phyloP scores from a whole-genome alignment of 2,329 filamentous ascomycete genomes.

The Aspergillus oerlinghausenensis region DNA sequence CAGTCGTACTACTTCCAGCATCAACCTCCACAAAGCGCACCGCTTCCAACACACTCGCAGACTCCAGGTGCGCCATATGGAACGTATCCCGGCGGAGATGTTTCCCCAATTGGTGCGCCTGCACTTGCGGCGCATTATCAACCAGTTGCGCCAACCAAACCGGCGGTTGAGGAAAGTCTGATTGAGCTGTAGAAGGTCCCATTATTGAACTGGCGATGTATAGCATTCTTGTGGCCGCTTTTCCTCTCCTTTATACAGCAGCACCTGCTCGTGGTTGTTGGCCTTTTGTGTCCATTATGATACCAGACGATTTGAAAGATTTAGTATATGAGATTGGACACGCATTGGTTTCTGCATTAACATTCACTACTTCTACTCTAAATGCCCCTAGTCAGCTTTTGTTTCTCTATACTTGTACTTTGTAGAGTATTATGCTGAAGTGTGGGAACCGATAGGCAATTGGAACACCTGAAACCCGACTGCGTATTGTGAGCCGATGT shows the following conservation, averaged over 20 bases:
- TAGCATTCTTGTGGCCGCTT: conserved; percentile 8
- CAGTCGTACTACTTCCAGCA: conserved; percentile 20
- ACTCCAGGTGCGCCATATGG: conserved; percentile 9
- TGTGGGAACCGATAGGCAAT: not conserved
- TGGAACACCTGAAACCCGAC: not conserved
- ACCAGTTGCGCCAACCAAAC: conserved; percentile 18
- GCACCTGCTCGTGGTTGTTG: conserved; percentile 1
- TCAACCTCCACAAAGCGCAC: conserved; percentile 10
- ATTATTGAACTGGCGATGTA: conserved; percentile 1
- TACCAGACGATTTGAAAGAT: conserved; percentile 23
- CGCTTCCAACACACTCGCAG: conserved; percentile 11
- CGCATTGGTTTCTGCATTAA: not conserved
- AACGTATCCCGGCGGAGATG: conserved; percentile 15
- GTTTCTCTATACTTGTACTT: not conserved
- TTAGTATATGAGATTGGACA: conserved; percentile 15
- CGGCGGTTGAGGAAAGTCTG: conserved; percentile 27
- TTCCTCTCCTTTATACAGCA: not conserved
- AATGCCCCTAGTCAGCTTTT: not conserved
- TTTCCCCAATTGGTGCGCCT: conserved; percentile 13
- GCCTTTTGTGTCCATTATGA: conserved; percentile 17
- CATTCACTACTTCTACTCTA: not conserved
- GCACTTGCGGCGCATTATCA: conserved; percentile 15
- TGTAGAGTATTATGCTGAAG: not conserved
- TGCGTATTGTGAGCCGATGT: not conserved
- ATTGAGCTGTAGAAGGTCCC: conserved; percentile 23